Percentiles rank a stretch among this genome's conserved stretches.
These are phyloP conservation scores for Hondaea fermentalgiana DNA, from an alignment of 108 stramenopile species.

Conservation along the genomic window DNA sequence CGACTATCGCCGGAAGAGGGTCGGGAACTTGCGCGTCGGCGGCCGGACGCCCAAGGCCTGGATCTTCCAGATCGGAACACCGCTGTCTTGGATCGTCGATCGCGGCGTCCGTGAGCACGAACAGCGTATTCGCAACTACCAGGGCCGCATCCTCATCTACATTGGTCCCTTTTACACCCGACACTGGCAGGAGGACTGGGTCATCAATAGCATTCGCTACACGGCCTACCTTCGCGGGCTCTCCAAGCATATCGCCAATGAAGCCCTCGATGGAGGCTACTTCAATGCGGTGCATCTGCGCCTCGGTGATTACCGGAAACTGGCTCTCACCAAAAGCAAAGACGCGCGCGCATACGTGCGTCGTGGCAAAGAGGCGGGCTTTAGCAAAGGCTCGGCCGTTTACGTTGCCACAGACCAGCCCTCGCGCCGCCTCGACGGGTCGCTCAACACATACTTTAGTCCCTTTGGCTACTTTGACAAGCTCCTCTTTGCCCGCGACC, in stretches of 20 bases:
- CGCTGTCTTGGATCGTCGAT: not conserved
- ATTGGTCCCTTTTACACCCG: not conserved
- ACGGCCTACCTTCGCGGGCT: not conserved
- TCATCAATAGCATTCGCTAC: not conserved
- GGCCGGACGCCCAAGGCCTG: not conserved
- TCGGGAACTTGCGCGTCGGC: not conserved
- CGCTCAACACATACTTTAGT: not conserved
- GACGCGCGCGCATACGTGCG: not conserved
- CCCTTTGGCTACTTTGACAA: not conserved
- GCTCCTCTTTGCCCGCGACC: not conserved
- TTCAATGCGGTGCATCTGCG: not conserved
- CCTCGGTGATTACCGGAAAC: not conserved
- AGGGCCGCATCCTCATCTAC: not conserved
- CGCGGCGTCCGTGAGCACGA: not conserved
- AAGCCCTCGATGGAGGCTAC: not conserved
- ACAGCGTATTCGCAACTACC: not conserved
- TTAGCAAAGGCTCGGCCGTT: not conserved
- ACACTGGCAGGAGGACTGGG: not conserved
- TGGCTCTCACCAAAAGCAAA: not conserved
- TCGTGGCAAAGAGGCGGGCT: not conserved
- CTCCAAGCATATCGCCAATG: not conserved
- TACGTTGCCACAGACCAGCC: not conserved
- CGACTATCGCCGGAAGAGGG: not conserved
- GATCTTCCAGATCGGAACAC: not conserved
- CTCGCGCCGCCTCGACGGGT: not conserved